Base-by-base conservation (phyloP, 306 rosid genomes). In the Glycine tomentella region DNA sequence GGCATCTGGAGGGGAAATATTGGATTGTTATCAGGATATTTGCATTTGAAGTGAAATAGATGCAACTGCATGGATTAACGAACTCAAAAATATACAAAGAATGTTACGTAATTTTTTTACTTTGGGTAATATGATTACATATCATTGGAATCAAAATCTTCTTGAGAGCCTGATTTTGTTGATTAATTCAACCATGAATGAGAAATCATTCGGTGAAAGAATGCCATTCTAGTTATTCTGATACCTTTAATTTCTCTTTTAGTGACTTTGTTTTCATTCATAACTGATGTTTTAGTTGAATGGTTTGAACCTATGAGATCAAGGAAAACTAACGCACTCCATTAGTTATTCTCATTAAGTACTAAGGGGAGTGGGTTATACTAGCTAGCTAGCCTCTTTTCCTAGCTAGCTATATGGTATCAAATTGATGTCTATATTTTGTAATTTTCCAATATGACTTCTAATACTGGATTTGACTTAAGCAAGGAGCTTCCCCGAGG, bases 401-500 rank as follows among this genome's bases (percentile, higher is more conserved):
- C 42, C 76, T 44, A 50, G 3, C 6, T 14, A 63, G 52, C 51
- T 40, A 44, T 79, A 5, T 25, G 31, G 14, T 44, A 8, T 48
- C 38, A 74, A 53, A 79, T 79, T 57, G 53, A 68, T 79, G 59
- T 79, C n/a, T 7, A 51, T 68, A 45, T 52, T 9, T 11, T 46
- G 25, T 13, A 34, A 10, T 65, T 59, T 72, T 66, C 46, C 72
- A 65, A 49, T 57, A 77, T 42, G 63, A 64, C 70, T 66, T 81
- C 49, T 10, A 81, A 20, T 81, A 77, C 46, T 66, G 46, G 58
- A 66, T 69, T 85, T 77, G 79, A 70, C 79, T 69, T 33, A 53
- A 83, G 75, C 38, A 77, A 71, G 63, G 50, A 75, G 68, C 49
- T 53, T 70, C 78, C 76, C 85, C 82, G 2, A 13, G 36, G 75